phyloP scores from a whole-genome alignment of 169 alveolate genomes.

The Plasmodium adleri region DNA sequence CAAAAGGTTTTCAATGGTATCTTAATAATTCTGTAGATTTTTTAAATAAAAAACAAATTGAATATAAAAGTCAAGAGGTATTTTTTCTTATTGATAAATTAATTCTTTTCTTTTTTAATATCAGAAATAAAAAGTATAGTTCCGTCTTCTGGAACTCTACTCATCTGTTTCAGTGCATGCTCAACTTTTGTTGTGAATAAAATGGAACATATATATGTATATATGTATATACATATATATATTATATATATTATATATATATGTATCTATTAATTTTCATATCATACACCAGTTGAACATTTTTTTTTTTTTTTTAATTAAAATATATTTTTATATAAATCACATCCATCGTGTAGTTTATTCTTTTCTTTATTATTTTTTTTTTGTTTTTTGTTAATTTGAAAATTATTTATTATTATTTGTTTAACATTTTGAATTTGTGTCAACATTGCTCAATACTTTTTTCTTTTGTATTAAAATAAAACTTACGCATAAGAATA shows the following conservation, averaged over 20 bases:
- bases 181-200: conserved; percentile 25
- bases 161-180: conserved; percentile 38
- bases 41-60: conserved; percentile 9
- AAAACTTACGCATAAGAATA: no score
- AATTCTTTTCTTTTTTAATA: conserved; percentile 40
- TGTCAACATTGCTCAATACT: no score
- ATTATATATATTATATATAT: neutral
- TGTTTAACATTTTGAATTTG: no score
- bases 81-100: conserved; percentile 23
- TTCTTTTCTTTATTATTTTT: neutral
- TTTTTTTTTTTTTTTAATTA: neutral
- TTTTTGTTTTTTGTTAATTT: neutral
- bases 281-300: neutral
- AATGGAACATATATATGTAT: neutral
- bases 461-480: no score
- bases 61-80: conserved; percentile 12
- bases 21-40: conserved; percentile 25
- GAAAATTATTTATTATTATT: no score
- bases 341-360: neutral
- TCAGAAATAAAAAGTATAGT: conserved; percentile 41
- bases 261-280: neutral
- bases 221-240: neutral
- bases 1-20: conserved; percentile 53
- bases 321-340: neutral
- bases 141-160: conserved; percentile 56